Evolutionary conservation across 805 yeast species (phyloP).

Genomic region (Nakazawaea ernobii): DNA sequence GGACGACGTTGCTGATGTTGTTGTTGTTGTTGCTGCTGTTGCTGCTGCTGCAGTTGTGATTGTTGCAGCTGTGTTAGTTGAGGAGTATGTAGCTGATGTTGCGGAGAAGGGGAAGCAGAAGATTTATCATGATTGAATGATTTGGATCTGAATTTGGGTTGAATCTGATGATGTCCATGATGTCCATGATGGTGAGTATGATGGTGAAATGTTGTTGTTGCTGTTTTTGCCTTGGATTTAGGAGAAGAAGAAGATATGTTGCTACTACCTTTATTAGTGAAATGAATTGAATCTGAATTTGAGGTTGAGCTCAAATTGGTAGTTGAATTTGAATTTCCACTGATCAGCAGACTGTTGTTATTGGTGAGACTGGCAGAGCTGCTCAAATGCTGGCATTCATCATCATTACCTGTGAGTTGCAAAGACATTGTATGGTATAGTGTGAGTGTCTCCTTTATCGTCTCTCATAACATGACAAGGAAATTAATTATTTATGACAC

Average conservation of each 20-base stretch:
- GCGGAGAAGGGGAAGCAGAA: conserved; percentile 2
- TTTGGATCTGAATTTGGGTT: conserved; percentile 43
- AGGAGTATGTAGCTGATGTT: not conserved
- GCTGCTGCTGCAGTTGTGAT: not conserved
- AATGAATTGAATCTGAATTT: no score
- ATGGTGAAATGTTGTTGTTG: not conserved
- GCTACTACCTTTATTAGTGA: not conserved
- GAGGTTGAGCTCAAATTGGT: no score
- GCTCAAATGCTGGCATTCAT: no score
- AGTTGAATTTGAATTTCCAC: no score
- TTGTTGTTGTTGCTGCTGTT: not conserved
- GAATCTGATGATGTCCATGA: conserved; percentile 46
- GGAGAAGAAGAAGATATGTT: not conserved
- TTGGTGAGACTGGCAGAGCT: no score
- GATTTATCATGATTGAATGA: conserved; percentile 14
- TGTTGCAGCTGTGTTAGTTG: not conserved
- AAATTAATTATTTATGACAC: no score
- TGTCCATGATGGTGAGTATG: not conserved
- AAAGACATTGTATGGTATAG: no score
- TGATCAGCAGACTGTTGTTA: no score
- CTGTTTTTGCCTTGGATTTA: not conserved
- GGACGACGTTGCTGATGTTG: conserved; percentile 5
- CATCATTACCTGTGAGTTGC: no score
- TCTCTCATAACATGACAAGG: no score
- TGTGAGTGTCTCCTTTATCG: no score